Evolutionary conservation across 202 grass and related monocot genomes (phyloP).

Genomic region (Thinopyrum obtusiflorum): DNA sequence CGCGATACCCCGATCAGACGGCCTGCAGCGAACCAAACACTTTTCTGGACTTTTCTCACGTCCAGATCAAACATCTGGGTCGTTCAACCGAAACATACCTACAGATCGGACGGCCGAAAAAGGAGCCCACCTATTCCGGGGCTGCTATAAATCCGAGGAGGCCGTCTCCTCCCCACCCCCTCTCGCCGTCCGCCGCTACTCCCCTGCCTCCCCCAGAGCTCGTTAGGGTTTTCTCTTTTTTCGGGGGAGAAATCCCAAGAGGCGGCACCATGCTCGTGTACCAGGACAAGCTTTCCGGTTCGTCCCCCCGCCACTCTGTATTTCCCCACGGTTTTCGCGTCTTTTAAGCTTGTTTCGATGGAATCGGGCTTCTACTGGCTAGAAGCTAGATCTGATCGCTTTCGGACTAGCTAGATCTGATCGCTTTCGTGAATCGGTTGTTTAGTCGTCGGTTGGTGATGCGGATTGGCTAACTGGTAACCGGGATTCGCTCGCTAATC

Average conservation of each 20-base stretch:
- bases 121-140: neutral
- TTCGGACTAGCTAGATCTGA: no score
- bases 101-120: neutral
- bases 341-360: no score
- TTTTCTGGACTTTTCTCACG: neutral
- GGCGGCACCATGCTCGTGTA: constrained; percentile 44
- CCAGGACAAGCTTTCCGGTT: constrained; percentile 38
- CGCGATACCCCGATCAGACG: constrained; percentile 11
- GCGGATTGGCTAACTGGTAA: no score
- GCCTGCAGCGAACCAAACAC: neutral
- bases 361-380: neutral
- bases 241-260: neutral
- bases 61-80: neutral
- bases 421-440: no score
- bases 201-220: neutral
- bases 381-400: no score
- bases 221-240: constrained; percentile 17
- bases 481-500: no score
- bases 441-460: no score
- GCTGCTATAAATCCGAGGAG: neutral
- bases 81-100: neutral
- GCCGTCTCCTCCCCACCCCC: neutral
- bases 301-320: neutral
- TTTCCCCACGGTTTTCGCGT: neutral
- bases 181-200: constrained; percentile 26